Conservation (phyloP, 371 early-diverging fungal species). For the Apophysomyces trapeziformis region DNA sequence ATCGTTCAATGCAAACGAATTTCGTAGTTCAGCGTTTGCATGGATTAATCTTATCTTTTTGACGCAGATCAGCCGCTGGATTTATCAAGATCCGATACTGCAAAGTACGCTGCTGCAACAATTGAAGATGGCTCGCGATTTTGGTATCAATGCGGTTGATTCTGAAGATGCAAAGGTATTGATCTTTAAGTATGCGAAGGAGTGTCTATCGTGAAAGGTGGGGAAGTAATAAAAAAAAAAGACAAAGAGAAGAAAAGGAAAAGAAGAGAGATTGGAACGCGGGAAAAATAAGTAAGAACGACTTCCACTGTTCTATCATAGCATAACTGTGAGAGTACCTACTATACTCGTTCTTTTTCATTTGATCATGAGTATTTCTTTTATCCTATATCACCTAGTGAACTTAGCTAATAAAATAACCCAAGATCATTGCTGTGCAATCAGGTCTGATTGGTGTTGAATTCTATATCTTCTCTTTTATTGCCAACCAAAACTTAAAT, state of each 20-base stretch:
- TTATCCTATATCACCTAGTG: too few relatives aligned
- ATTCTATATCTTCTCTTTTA: too few relatives aligned
- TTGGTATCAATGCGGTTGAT: conserved; percentile 21
- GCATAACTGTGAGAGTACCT: too few relatives aligned
- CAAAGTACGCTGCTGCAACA: conserved; percentile 18
- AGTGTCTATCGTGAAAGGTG: background rate
- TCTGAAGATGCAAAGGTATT: conserved; percentile 28
- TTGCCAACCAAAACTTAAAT: too few relatives aligned
- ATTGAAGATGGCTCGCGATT: conserved; percentile 14
- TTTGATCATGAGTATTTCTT: too few relatives aligned
- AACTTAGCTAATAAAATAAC: too few relatives aligned
- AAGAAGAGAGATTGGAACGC: too few relatives aligned
- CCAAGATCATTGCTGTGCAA: too few relatives aligned
- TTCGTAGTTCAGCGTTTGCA: conserved; percentile 23
- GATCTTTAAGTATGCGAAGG: conserved; percentile 28
- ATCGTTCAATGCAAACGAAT: conserved; percentile 5
- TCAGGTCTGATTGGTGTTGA: too few relatives aligned
- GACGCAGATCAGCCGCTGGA: conserved; percentile 30
- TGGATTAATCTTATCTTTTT: conserved; percentile 43
- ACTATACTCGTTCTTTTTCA: too few relatives aligned
- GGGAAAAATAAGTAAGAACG: too few relatives aligned
- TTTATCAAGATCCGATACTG: conserved; percentile 17
- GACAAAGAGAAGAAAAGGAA: background rate
- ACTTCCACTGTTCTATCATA: too few relatives aligned
- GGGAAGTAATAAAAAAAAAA: background rate